These are phyloP conservation scores for Breviolum minutum DNA, from an alignment of 73 alveolate genomes.

Conservation along the genomic window DNA sequence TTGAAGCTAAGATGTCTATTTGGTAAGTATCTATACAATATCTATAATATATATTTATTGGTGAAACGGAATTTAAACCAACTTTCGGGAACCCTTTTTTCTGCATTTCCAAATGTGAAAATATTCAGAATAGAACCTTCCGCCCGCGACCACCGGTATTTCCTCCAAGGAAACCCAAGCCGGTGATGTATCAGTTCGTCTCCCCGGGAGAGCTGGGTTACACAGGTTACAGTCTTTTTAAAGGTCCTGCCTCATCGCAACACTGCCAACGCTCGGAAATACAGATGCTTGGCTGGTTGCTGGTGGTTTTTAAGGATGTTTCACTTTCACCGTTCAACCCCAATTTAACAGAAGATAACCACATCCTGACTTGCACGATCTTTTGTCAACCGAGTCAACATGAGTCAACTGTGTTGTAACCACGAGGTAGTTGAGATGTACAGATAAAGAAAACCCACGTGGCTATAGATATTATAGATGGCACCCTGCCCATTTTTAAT, in stretches of 20 bases:
- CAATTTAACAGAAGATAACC: too few species aligned
- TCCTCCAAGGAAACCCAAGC: constrained; percentile 3
- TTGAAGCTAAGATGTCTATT: too few species aligned
- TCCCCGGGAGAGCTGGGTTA: constrained; percentile 73
- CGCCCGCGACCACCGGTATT: neutral
- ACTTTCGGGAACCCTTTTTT: neutral
- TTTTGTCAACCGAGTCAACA: too few species aligned
- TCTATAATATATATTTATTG: neutral
- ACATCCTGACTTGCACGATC: too few species aligned
- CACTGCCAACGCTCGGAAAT: neutral
- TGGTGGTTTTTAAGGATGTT: neutral
- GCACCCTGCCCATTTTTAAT: too few species aligned
- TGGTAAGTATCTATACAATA: neutral
- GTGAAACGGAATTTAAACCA: neutral
- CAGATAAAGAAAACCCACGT: too few species aligned
- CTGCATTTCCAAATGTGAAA: too few species aligned
- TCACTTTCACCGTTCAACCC: too few species aligned
- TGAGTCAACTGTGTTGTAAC: too few species aligned
- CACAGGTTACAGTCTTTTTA: constrained; percentile 68
- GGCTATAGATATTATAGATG: too few species aligned
- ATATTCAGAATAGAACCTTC: neutral
- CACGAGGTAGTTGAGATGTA: too few species aligned
- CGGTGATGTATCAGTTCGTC: constrained; percentile 58
- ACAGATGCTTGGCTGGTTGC: neutral
- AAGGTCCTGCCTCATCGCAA: constrained; percentile 47